A percentile compares a stretch with the other conserved stretches of the same genome.
These are phyloP conservation scores for Dissoconium aciculare DNA, from an alignment of 2,329 filamentous ascomycete genomes.

Conservation along the genomic window DNA sequence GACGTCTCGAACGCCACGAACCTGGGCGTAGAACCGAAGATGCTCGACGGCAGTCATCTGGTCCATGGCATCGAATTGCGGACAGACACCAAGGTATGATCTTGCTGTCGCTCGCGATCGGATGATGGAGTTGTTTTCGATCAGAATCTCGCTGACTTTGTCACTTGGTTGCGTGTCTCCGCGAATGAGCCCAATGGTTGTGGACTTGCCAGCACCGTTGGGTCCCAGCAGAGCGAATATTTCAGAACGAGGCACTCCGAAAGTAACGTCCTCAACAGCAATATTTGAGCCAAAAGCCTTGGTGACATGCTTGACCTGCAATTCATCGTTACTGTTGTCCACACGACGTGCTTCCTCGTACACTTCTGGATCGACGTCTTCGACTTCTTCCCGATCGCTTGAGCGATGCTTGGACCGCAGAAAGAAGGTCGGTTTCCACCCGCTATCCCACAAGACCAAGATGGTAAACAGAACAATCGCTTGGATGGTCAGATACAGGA, in stretches of 20 bases:
- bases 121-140: conserved; percentile 65
- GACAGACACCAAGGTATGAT: conserved; percentile 73
- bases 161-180: conserved; percentile 66
- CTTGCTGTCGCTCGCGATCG: conserved; percentile 57
- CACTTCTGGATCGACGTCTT: conserved; percentile 41
- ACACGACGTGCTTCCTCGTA: conserved; percentile 50
- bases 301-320: conserved; percentile 65
- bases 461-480: conserved; percentile 53
- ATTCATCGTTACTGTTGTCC: conserved; percentile 47
- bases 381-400: conserved; percentile 29
- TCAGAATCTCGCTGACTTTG: conserved; percentile 62
- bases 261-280: conserved; percentile 73
- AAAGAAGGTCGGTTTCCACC: conserved; percentile 44
- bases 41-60: conserved; percentile 82
- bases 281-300: conserved; percentile 64
- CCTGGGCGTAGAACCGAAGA: conserved; percentile 70
- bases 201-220: conserved; percentile 84
- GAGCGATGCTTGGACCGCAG: conserved; percentile 33
- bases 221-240: conserved; percentile 82
- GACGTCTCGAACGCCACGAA: conserved; percentile 62
- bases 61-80: conserved; percentile 63
- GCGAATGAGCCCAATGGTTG: conserved; percentile 74
- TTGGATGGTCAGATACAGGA: conserved; percentile 68
- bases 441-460: conserved; percentile 68
- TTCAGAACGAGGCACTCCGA: conserved; percentile 63